These are phyloP conservation scores for Periconia sp. DNA, from an alignment of 2,329 filamentous ascomycete species.

Conservation along the genomic window DNA sequence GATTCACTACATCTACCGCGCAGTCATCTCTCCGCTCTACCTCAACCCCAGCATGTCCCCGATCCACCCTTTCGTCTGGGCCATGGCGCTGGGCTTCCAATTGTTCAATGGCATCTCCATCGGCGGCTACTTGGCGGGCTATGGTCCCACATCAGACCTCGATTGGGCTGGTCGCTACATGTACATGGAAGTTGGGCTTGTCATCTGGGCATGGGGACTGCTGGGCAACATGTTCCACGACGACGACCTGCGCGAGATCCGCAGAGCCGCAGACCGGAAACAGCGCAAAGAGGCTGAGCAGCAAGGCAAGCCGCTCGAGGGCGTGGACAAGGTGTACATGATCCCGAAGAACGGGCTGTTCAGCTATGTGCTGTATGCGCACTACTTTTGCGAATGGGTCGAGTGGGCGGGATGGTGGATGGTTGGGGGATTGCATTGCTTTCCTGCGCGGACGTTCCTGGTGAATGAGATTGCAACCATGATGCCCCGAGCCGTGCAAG, in stretches of 20 bases:
- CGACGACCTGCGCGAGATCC: slow-evolving; percentile 85
- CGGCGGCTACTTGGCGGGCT: slow-evolving; percentile 81
- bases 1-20: slow-evolving; percentile 90
- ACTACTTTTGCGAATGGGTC: slow-evolving; percentile 96
- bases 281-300: slow-evolving; percentile 59
- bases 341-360: slow-evolving; percentile 87
- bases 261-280: slow-evolving; percentile 69
- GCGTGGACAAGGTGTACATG: slow-evolving; percentile 82
- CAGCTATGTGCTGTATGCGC: slow-evolving; percentile 81
- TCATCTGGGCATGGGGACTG: slow-evolving; percentile 78
- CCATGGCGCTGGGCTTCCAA: slow-evolving; percentile 74
- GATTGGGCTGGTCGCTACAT: slow-evolving; percentile 57
- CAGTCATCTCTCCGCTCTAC: slow-evolving; percentile 79
- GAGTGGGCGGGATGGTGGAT: slow-evolving; percentile 94
- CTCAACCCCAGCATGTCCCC: slow-evolving; percentile 91
- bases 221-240: slow-evolving; percentile 87
- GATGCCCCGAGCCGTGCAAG: slow-evolving; percentile 82
- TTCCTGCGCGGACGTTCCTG: slow-evolving; percentile 80
- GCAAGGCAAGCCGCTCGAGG: slow-evolving; percentile 53
- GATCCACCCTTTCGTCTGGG: slow-evolving; percentile 74
- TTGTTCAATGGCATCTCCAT: slow-evolving; percentile 78
- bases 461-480: slow-evolving; percentile 89
- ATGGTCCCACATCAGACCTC: slow-evolving; percentile 69
- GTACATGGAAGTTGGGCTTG: slow-evolving; percentile 67
- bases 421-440: slow-evolving; percentile 67